Evolutionary conservation across 257 asterid genomes (phyloP).

Genomic region (Striga asiatica): DNA sequence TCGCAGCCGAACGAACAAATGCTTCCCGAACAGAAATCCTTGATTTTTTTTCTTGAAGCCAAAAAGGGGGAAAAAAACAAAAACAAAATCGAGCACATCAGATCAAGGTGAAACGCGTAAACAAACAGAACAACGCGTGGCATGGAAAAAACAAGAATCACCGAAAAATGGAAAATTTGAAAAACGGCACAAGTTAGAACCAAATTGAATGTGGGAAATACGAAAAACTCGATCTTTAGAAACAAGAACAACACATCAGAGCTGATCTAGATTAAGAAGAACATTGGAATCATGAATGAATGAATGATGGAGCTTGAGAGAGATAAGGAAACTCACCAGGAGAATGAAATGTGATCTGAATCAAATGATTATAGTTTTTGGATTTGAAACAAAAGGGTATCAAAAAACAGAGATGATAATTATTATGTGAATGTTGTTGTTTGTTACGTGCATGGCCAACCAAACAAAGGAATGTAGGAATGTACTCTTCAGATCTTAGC

Average conservation of each 20-base stretch:
- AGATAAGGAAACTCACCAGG: constrained; percentile 21
- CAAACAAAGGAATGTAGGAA: not conserved
- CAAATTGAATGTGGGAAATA: not conserved
- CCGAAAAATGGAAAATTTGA: not conserved
- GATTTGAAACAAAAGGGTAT: not conserved
- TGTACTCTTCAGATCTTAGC: not conserved
- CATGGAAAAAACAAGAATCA: not conserved
- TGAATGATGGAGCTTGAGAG: not conserved
- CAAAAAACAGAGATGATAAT: constrained; percentile 17
- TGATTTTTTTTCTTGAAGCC: too few species aligned
- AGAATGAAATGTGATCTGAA: constrained; percentile 8
- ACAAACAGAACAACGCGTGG: not conserved
- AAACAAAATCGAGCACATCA: not conserved
- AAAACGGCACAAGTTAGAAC: not conserved
- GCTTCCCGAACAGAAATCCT: too few species aligned
- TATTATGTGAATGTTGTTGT: not conserved
- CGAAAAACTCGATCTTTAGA: not conserved
- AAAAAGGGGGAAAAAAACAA: too few species aligned
- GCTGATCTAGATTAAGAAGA: not conserved
- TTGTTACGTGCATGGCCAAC: constrained; percentile 12
- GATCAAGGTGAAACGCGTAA: not conserved
- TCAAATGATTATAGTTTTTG: too few species aligned
- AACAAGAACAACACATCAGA: not conserved
- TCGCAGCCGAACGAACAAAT: constrained; percentile 14
- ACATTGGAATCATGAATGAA: constrained; percentile 17